Percentiles rank a stretch among this genome's conserved stretches.
Evolutionary conservation across 148 eudicot genomes (phyloP).

Genomic region (Dianthus caryophyllus): DNA sequence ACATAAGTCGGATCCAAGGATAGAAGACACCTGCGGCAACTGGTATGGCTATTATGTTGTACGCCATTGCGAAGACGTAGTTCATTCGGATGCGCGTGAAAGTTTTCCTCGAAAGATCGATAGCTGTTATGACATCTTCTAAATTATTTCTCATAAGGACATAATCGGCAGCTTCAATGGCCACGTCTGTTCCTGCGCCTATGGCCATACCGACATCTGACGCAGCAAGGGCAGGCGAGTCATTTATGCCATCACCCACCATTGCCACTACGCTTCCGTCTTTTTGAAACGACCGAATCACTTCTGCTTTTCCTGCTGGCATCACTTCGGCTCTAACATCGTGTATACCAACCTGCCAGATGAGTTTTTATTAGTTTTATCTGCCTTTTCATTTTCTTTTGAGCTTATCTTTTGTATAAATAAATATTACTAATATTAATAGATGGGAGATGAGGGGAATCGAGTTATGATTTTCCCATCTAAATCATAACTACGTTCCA

Average conservation of each 20-base stretch:
- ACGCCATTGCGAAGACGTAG: conserved; percentile 88
- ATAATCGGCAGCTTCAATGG: conserved; percentile 94
- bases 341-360: conserved; percentile 70
- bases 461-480: too few species aligned
- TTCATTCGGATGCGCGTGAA: conserved; percentile 69
- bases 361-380: not conserved
- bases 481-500: too few species aligned
- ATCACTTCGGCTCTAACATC: conserved; percentile 90
- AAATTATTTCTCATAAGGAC: conserved; percentile 85
- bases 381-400: conserved; percentile 1
- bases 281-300: conserved; percentile 63
- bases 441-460: too few species aligned
- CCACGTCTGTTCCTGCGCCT: conserved; percentile 96
- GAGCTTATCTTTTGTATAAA: too few species aligned
- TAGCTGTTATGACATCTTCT: conserved; percentile 94
- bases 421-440: too few species aligned
- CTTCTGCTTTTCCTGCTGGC: conserved; percentile 98
- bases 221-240: conserved; percentile 94
- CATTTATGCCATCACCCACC: conserved; percentile 98
- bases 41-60: conserved; percentile 81
- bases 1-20: conserved; percentile 52
- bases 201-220: conserved; percentile 98
- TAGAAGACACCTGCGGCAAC: conserved; percentile 82
- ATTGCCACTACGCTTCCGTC: conserved; percentile 83
- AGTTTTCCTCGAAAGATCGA: conserved; percentile 91